A percentile compares a stretch with the other conserved stretches of the same genome.
Evolutionary conservation across 345 rosid genomes (phyloP).

Genomic region (Syzygium jambos): DNA sequence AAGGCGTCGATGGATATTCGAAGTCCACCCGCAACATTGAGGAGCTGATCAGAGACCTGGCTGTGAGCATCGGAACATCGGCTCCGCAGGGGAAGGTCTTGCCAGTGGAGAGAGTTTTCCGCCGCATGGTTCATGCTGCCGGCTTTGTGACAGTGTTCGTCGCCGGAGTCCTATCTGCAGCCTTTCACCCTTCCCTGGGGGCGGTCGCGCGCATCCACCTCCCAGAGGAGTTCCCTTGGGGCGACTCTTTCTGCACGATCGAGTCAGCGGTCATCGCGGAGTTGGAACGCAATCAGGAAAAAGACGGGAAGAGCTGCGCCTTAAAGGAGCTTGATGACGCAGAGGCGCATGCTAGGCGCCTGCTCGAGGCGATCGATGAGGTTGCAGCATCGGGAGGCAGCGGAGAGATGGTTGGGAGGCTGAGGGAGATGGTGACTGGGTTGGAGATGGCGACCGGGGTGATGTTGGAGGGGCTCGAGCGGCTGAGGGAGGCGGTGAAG

Average conservation of each 20-base stretch:
- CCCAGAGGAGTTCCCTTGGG: background rate
- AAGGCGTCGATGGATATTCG: background rate
- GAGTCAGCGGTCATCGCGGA: background rate
- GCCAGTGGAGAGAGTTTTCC: background rate
- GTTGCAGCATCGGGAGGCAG: background rate
- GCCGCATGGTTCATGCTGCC: background rate
- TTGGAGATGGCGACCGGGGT: fast-evolving
- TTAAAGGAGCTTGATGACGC: background rate
- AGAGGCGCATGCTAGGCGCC: background rate
- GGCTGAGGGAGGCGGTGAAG: background rate
- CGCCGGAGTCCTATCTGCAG: background rate
- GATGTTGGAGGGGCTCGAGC: background rate
- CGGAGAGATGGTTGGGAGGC: background rate
- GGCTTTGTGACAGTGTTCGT: background rate
- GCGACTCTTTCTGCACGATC: no score
- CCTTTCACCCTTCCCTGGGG: background rate
- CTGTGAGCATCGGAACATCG: background rate
- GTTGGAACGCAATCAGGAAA: background rate
- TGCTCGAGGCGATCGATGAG: background rate
- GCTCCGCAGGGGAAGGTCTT: background rate
- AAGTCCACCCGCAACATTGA: background rate
- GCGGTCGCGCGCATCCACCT: background rate
- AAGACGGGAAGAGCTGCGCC: background rate
- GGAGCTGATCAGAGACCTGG: background rate
- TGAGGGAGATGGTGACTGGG: background rate